Evolutionary conservation across 1,284 basidiomycete species (phyloP), one percentile per base, ranked within the genome.

Genomic region (Schizophyllum amplum): DNA sequence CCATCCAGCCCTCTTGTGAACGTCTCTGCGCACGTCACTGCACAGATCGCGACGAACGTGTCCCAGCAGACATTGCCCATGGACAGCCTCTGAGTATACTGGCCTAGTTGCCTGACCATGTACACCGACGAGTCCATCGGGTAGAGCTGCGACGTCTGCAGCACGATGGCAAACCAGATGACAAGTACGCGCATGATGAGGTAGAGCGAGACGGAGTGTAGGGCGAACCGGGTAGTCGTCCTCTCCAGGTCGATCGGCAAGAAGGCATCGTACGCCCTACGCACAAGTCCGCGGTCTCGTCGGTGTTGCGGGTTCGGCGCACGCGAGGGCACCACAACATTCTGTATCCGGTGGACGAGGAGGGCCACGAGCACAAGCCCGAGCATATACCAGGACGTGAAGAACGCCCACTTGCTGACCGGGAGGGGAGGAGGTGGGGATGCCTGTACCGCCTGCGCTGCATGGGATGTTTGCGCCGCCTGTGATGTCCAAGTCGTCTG

Each of bases 11-110:
- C 84, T 52, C 79, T 80, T 6, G 83, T 81, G 22, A 90, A 75
- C 0, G 83, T 79, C 59, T 86, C 84, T 13, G 86, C 73, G 55
- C 79, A 78, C 47, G 88, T 78, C 0, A 83, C 79, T 17, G 72
- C 73, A 62, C 87, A 89, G 7, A 86, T 77, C 17, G 87, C 72
- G 46, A 76, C 74, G 66, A 89, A 90, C 0, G 86, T 87, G 26
- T 71, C 73, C 87, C 88, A 90, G 65, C 86, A 87, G 5, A 90
- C 71, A 21, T 82, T 74, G 0, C 76, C 68, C 75, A 86, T 87
- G 51, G 82, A 76, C 61, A 76, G 75, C 21, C 69, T 64, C 22
- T 73, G 70, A 4, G 69, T 74, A 81, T 80, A 84, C 0, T 68
- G 60, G 2, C 74, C 75, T 13, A 86, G 58, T 1, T 64, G 52